Conservation (phyloP, 768 basidiomycete genomes). For the Cubamyces sp. region DNA sequence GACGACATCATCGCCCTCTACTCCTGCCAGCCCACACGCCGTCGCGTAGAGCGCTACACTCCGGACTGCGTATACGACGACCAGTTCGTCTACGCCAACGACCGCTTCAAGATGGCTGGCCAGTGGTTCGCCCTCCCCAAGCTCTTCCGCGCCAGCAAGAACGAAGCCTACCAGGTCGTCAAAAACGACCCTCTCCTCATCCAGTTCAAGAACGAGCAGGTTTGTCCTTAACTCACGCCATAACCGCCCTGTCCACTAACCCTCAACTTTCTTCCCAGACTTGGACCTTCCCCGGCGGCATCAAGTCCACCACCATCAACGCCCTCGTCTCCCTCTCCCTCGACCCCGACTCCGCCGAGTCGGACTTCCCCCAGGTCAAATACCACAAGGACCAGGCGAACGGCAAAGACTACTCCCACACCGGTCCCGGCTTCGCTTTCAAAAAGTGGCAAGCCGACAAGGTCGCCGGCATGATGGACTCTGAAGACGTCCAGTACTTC, state of each 20-base stretch:
- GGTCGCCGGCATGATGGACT: slow-evolving; percentile 31
- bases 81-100: slow-evolving; percentile 47
- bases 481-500: slow-evolving; percentile 30
- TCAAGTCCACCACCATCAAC: slow-evolving; percentile 45
- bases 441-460: slow-evolving; percentile 45
- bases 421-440: slow-evolving; percentile 45
- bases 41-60: slow-evolving; percentile 44
- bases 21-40: slow-evolving; percentile 42
- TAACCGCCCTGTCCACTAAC: background rate
- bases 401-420: slow-evolving; percentile 47
- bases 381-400: slow-evolving; percentile 48
- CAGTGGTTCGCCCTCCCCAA: slow-evolving; percentile 48
- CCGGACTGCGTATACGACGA: slow-evolving; percentile 37
- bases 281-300: slow-evolving; percentile 44
- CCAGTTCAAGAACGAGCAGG: slow-evolving; percentile 50
- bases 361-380: slow-evolving; percentile 44
- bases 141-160: slow-evolving; percentile 41
- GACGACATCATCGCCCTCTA: slow-evolving; percentile 48
- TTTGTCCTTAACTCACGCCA: slow-evolving; percentile 8
- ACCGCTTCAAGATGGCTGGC: slow-evolving; percentile 45
- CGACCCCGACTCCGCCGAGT: slow-evolving; percentile 44
- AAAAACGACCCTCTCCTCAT: slow-evolving; percentile 42
- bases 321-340: slow-evolving; percentile 45
- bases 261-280: slow-evolving; percentile 28
- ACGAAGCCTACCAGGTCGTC: slow-evolving; percentile 42